Evolutionary conservation across 306 rosid genomes (phyloP).

Genomic region (Dalbergia cultrata): DNA sequence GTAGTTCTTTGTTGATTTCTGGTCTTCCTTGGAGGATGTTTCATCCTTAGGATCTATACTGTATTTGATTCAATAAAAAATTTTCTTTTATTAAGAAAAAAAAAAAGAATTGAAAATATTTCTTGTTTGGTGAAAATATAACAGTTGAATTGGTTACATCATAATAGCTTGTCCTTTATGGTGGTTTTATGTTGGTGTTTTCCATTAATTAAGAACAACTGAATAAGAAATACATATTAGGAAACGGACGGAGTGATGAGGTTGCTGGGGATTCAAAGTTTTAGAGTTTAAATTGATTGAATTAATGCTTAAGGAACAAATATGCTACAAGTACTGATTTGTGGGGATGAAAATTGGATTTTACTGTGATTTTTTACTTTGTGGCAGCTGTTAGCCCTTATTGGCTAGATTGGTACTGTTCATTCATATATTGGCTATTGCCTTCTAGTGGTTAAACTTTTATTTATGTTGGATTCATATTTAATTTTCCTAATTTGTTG

Average conservation of each 20-base stretch:
- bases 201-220: background rate
- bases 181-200: background rate
- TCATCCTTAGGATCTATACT: background rate
- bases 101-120: constrained; percentile 13
- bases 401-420: constrained; percentile 5
- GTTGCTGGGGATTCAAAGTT: constrained; percentile 22
- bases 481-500: constrained; percentile 53
- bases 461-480: constrained; percentile 47
- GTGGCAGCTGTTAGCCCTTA: constrained; percentile 22
- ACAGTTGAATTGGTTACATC: background rate
- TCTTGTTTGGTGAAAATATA: constrained; percentile 1
- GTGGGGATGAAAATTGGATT: constrained; percentile 12
- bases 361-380: constrained; percentile 16
- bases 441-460: constrained; percentile 35
- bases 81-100: background rate
- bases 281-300: constrained; percentile 3
- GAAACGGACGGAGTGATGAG: constrained; percentile 17
- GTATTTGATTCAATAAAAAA: background rate
- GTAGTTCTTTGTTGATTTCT: background rate
- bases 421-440: constrained; percentile 34
- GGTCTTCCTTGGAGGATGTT: background rate
- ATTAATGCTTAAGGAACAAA: constrained; percentile 7
- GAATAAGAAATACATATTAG: background rate
- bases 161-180: background rate
- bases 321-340: constrained; percentile 1